Evolutionary conservation across 129 eudicot genomes (phyloP).

Genomic region (Helianthus tuberosus): DNA sequence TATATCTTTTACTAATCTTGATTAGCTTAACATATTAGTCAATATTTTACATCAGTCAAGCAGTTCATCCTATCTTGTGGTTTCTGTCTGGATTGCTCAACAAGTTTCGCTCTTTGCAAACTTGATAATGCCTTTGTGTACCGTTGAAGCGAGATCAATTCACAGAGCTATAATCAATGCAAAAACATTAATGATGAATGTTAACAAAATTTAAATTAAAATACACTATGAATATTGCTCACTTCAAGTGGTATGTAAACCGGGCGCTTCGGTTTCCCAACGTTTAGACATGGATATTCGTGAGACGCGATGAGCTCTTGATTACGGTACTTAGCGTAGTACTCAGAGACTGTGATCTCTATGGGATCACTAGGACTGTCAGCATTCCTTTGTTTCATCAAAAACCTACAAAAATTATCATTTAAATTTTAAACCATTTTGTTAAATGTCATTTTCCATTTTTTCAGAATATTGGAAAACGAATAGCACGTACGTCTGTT

Average conservation of each 20-base stretch:
- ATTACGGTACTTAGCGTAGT: constrained; percentile 53
- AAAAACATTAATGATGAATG: background rate
- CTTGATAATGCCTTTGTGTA: constrained; percentile 73
- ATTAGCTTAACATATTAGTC: background rate
- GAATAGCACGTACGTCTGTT: constrained; percentile 48
- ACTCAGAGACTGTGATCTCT: constrained; percentile 69
- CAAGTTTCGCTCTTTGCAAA: constrained; percentile 62
- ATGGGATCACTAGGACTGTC: constrained; percentile 33
- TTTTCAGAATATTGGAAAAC: background rate
- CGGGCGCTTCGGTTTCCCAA: constrained; percentile 77
- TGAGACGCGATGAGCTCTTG: constrained; percentile 45
- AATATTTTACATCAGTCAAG: constrained; percentile 36
- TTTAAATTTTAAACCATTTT: background rate
- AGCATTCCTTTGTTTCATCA: constrained; percentile 44
- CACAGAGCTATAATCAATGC: constrained; percentile 48
- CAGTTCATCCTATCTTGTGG: constrained; percentile 77
- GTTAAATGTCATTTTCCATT: background rate
- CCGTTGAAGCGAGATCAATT: constrained; percentile 64
- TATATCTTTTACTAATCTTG: background rate
- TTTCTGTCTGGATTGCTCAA: constrained; percentile 84
- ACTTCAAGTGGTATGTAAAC: constrained; percentile 84
- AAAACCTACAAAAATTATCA: constrained; percentile 41
- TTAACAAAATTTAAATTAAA: background rate
- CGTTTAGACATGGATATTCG: constrained; percentile 85
- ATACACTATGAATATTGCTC: background rate